Conservation (phyloP, 305 asterid genomes). For the Fraxinus ornus region DNA sequence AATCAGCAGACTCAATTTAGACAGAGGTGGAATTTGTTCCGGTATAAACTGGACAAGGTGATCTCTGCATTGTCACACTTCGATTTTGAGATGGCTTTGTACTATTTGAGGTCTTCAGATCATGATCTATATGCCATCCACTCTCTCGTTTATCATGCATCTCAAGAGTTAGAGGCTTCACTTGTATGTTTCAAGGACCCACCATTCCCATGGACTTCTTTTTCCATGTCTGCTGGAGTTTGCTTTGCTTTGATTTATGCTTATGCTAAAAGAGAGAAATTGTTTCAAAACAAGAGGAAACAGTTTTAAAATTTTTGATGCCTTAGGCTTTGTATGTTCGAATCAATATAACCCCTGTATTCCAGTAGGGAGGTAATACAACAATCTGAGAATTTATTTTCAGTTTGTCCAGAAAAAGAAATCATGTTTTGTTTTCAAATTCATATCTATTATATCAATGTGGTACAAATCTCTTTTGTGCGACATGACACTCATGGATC, state of each 20-base stretch:
- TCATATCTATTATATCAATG: not conserved
- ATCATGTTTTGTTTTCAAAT: slow-evolving; percentile 20
- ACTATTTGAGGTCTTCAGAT: slow-evolving; percentile 72
- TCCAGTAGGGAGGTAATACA: slow-evolving; percentile 34
- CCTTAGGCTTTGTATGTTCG: slow-evolving; percentile 30
- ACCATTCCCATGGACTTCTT: slow-evolving; percentile 88
- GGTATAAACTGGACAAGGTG: slow-evolving; percentile 80
- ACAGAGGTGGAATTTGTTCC: slow-evolving; percentile 83
- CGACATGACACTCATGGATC: not conserved
- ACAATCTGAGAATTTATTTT: slow-evolving; percentile 35
- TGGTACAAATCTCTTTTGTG: not conserved
- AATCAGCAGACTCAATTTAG: slow-evolving; percentile 53
- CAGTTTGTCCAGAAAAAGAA: slow-evolving; percentile 22
- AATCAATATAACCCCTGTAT: slow-evolving; percentile 31
- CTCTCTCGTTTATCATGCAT: slow-evolving; percentile 69
- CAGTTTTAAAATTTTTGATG: slow-evolving; percentile 57
- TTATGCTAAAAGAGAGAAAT: slow-evolving; percentile 58
- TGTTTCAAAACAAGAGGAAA: slow-evolving; percentile 81
- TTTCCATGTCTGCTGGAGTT: slow-evolving; percentile 49
- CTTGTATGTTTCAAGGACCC: slow-evolving; percentile 87
- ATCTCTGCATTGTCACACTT: slow-evolving; percentile 82
- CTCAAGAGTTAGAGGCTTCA: slow-evolving; percentile 83
- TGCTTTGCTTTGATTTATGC: slow-evolving; percentile 48
- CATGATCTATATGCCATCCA: slow-evolving; percentile 80
- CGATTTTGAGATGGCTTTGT: slow-evolving; percentile 75